Conservation (phyloP, 139 green algal genomes). For the Picochlorum sp. region DNA sequence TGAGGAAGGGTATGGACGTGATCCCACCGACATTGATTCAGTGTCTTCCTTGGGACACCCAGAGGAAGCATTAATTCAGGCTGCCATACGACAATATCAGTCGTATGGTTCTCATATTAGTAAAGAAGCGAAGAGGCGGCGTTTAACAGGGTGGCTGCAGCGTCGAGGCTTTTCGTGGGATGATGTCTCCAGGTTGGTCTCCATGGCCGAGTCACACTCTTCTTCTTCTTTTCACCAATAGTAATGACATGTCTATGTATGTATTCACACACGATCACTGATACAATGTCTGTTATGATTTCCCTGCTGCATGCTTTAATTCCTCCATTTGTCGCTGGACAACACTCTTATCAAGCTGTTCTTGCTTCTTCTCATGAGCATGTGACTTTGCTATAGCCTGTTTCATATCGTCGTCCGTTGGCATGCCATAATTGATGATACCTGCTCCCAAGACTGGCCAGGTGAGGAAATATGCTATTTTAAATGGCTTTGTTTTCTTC, state of each 20-base stretch:
- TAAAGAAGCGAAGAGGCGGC: constrained; percentile 20
- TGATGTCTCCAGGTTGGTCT: constrained; percentile 16
- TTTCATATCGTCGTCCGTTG: constrained; percentile 14
- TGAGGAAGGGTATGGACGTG: not conserved
- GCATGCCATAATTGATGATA: constrained; percentile 4
- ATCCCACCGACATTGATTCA: too few species aligned
- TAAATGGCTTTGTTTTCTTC: constrained; percentile 23
- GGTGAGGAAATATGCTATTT: constrained; percentile 19
- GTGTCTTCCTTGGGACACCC: not conserved
- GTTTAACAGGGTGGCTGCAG: constrained; percentile 37
- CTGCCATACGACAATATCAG: constrained; percentile 19
- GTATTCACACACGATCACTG: too few species aligned
- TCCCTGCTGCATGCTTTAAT: constrained; percentile 1
- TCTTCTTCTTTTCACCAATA: too few species aligned
- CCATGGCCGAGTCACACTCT: not conserved
- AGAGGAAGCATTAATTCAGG: constrained; percentile 25
- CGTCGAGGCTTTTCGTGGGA: constrained; percentile 32
- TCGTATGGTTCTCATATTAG: constrained; percentile 7
- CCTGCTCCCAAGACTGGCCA: constrained; percentile 22
- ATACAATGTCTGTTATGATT: constrained; percentile 1
- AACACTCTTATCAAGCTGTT: not conserved
- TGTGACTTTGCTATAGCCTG: not conserved
- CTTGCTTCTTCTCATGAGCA: too few species aligned
- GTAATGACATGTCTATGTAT: too few species aligned
- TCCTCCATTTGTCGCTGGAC: not conserved